Base-by-base conservation (phyloP, 306 rosid genomes). In the Abrus pulchellus region DNA sequence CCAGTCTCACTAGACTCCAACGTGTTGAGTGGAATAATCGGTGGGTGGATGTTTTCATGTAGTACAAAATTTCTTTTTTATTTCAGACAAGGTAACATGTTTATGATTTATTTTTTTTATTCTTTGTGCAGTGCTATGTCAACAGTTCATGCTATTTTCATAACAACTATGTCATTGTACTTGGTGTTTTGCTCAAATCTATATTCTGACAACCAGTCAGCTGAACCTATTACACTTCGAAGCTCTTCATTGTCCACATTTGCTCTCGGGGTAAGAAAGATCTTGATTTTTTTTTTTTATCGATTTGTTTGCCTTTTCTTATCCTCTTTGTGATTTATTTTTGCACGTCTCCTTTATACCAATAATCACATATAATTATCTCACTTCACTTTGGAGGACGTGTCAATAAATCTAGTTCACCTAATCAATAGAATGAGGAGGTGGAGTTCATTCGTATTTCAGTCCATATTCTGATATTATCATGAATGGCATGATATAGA, bases 21-120 rank as follows among this genome's bases (percentile, higher is more conserved):
- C 93, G 93, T 12, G 61, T 76, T 48, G 97, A 95, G 87, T 95
- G 99, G 99, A 93, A 90, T 79, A 95, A 88, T 87, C 89, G 99
- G 99, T 95, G 75, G 69, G 36, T 73, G 65, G 56, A 78, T 66
- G 6, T 32, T 78, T 77, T 75, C 75, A 43, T 81, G 74, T 66
- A 45, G 50, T 83, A 41, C 47, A 70, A 34, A 29, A 33, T 64
- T 40, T 79, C 28, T 12, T 67, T 27, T 79, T 64, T 60, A 49
- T 65, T 66, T 79, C 53, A 10, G 55, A 50, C 50, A 70, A 66
- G 57, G 40, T 80, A 53, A 72, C 13, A 32, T 61, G 43, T 80
- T 78, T 38, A 55, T 68, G 10, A 68, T 36, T 36, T 36, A 43
- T 68, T 32, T 62, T 49, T 78, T 48, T 34, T 60, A 53, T 74